These are phyloP conservation scores for Dactylellina parvicollis DNA, from an alignment of 2,329 filamentous ascomycete genomes.

Conservation along the genomic window DNA sequence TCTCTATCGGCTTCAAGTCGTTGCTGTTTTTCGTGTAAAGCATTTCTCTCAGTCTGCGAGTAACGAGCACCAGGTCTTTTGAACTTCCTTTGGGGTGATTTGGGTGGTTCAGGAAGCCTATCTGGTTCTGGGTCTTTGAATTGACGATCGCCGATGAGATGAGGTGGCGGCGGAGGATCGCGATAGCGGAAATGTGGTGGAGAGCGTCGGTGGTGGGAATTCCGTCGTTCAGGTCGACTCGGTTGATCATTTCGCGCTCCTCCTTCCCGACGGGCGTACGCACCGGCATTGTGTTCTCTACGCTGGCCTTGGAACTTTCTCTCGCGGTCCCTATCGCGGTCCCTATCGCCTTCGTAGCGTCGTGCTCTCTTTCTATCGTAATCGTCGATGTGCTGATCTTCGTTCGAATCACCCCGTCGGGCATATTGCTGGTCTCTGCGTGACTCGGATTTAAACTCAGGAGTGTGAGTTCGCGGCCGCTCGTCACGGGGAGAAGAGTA, in stretches of 20 bases:
- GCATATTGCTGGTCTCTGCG: not conserved
- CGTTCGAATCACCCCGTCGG: not conserved
- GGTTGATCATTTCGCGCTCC: conserved; percentile 23
- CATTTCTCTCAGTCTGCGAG: conserved; percentile 36
- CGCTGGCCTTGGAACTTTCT: conserved; percentile 29
- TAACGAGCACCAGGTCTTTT: conserved; percentile 46
- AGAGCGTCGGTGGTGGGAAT: conserved; percentile 25
- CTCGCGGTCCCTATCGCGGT: conserved; percentile 36
- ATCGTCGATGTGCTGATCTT: conserved; percentile 15
- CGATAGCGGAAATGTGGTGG: conserved; percentile 42
- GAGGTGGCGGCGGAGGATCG: conserved; percentile 39
- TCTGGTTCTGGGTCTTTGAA: conserved; percentile 45
- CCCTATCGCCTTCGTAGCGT: conserved; percentile 42
- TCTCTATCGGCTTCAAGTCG: conserved; percentile 38
- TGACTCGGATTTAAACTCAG: conserved; percentile 25
- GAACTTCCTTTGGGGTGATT: conserved; percentile 43
- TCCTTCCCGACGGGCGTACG: conserved; percentile 34
- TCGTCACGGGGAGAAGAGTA: conserved; percentile 23
- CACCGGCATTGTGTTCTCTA: conserved; percentile 38
- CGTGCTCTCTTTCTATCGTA: conserved; percentile 33
- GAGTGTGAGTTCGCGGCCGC: conserved; percentile 9
- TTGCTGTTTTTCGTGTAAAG: conserved; percentile 32
- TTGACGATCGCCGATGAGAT: conserved; percentile 31
- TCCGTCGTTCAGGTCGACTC: conserved; percentile 16
- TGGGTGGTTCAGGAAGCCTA: conserved; percentile 15